Evolutionary conservation across 2,329 filamentous ascomycete genomes (phyloP), one percentile per base, ranked within the genome.

Genomic region (Claviceps fusiformis): DNA sequence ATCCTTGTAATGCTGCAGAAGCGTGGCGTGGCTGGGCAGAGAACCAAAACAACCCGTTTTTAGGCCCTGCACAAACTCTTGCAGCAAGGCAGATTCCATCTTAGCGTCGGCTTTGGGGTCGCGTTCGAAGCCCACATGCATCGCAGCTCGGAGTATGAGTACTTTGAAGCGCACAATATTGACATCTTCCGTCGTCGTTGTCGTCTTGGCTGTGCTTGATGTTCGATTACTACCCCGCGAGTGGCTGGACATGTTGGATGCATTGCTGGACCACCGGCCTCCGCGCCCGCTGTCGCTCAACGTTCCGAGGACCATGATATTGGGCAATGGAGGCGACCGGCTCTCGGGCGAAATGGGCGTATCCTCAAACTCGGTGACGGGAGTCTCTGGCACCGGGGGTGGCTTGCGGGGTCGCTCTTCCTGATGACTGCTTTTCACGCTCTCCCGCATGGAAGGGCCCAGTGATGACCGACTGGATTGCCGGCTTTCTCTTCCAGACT

Each of bases 281-380:
- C 83, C 82, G 15, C 77, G 75, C n/a, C 75, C 71, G 43, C 73
- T 72, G 29, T 82, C 79, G 49, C 75, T 77, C 39, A 75, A 77
- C 5, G 89, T 86, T 3, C 89, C 89, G 0, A 95, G 78, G 0
- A 96, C 85, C 53, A 95, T 77, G 61, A 96, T 95, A 64, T 95
- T 95, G 6, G 89, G 91, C 54, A 90, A 80, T 44, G 83, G 84
- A 0, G 85, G 81, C 8, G 80, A 85, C 48, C 85, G 81, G 60
- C 87, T 87, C 55, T 92, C 88, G 0, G 87, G 86, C 0, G 90
- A 95, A 47, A 89, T 81, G 4, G 88, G 85, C 0, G 86, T 89
- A 65, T 97, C 91, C 67, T 96, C 92, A 62, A 96, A 96, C 61
- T 96, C 90, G 5, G 91, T 97, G 0, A 92, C 92, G 0, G 91